Base-by-base conservation (phyloP, 2,329 filamentous ascomycete genomes). In the Aspergillus phoenicis region DNA sequence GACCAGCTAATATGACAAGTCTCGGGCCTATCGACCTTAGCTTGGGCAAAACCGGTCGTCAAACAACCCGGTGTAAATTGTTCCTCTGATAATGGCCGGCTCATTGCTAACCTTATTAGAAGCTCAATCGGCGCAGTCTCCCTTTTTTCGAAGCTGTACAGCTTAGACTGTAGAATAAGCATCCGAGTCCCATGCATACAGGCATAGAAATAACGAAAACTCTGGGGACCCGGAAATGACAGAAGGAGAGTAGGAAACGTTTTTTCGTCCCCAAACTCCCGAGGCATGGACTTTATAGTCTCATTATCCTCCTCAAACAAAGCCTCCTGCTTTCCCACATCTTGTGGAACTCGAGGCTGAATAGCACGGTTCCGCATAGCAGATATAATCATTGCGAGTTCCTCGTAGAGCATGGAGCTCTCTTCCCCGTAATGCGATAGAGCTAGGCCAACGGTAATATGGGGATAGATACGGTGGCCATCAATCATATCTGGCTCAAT, bases 361-460 rank as follows among this genome's bases (percentile, higher is more conserved):
- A 22, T 15, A 4, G 58, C 30, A 8, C 58, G 52, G 43, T 28
- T 45, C 3, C 36, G 17, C 58, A 56, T 60, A 8, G 38, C 58
- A 3, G 33, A 38, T 4, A 60, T n/a, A 6, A 60, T 26, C 4
- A 30, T 4, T 3, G 26, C 24, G 3, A 60, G 33, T 17, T 60
- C 52, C 2, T 33, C 52, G 17, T 24, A 48, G 3, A 48, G 17
- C 20, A 48, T 48, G 5, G 22, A 41, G 3, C 7, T 38, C 22
- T 58, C 28, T 2, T 43, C 15, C 13, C 56, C 56, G 17, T n/a
- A n/a, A n/a, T 24, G 11, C 5, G 55, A 39, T 13, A 36, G 26
- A 15, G 2, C 24, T 5, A 26, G 22, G 24, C 33, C 26, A 6
- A 48, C 3, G 10, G 28, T 57, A 2, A 22, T 10, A 41, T 54